Evolutionary conservation across 2,329 filamentous ascomycete genomes (phyloP).

Genomic region (Exophiala sp.): DNA sequence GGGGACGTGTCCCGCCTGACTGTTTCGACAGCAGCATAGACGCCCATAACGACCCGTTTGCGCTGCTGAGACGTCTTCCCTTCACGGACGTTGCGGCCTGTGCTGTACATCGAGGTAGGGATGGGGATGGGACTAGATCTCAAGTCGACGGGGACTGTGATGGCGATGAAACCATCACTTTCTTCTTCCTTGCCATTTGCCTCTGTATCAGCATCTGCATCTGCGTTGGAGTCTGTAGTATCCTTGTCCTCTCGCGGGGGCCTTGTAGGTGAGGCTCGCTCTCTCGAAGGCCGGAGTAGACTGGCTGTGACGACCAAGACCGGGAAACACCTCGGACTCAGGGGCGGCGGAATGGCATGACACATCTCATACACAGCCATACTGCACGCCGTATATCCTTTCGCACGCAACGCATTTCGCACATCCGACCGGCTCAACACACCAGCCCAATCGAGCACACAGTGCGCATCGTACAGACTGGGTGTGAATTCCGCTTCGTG

Average conservation of each 20-base stretch:
- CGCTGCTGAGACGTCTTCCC: constrained; percentile 26
- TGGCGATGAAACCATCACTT: constrained; percentile 27
- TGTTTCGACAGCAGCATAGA: constrained; percentile 27
- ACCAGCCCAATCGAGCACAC: constrained; percentile 30
- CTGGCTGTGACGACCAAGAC: constrained; percentile 31
- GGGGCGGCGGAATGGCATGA: constrained; percentile 29
- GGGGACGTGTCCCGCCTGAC: constrained; percentile 48
- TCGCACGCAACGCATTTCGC: constrained; percentile 1
- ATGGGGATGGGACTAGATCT: constrained; percentile 4
- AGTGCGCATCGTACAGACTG: constrained; percentile 31
- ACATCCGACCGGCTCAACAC: constrained; percentile 15
- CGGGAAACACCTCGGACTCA: constrained; percentile 31
- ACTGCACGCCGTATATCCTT: constrained; percentile 10
- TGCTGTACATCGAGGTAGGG: constrained; percentile 29
- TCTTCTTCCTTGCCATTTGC: constrained; percentile 4
- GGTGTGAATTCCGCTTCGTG: constrained; percentile 41
- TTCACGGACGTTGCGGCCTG: constrained; percentile 27
- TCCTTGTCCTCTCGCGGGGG: constrained; percentile 2
- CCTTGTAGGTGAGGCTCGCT: no score
- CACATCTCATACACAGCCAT: constrained; percentile 32
- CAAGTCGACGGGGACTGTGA: constrained; percentile 32
- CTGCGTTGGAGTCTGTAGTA: no score
- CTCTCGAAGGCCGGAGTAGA: no score
- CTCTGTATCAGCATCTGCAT: no score
- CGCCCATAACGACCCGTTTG: constrained; percentile 29